A percentile compares a stretch with the other conserved stretches of the same genome.
Conservation (phyloP, 2,329 filamentous ascomycete genomes). For the Chaetomium sp. region DNA sequence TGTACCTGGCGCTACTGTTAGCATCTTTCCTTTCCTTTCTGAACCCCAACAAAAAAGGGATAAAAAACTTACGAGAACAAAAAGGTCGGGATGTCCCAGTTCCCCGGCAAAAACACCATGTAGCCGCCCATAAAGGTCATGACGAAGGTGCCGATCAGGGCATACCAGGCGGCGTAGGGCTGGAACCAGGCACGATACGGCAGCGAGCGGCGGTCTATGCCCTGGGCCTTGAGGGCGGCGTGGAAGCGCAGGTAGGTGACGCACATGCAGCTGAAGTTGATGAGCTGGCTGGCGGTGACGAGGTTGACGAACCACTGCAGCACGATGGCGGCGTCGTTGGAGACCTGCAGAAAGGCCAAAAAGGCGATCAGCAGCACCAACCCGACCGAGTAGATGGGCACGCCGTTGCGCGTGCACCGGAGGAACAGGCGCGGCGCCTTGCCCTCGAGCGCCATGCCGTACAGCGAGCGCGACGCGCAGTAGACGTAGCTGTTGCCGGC, state of each 20-base stretch:
- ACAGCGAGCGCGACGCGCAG: constrained; percentile 53
- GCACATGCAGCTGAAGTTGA: constrained; percentile 51
- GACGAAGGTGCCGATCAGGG: constrained; percentile 49
- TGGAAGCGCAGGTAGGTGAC: constrained; percentile 52
- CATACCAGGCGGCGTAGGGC: constrained; percentile 56
- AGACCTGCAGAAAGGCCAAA: constrained; percentile 45
- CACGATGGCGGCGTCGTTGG: constrained; percentile 43
- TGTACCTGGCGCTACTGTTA: constrained; percentile 34
- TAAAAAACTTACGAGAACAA: constrained; percentile 39
- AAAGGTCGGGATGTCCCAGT: constrained; percentile 39
- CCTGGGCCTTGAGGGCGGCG: constrained; percentile 56
- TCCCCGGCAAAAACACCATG: constrained; percentile 46
- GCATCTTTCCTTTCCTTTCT: not conserved
- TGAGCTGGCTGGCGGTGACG: constrained; percentile 44
- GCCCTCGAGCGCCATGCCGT: constrained; percentile 53
- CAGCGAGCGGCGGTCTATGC: constrained; percentile 44
- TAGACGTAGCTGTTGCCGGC: constrained; percentile 55
- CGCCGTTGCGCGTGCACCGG: constrained; percentile 47
- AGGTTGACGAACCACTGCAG: constrained; percentile 45
- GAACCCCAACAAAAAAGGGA: not conserved
- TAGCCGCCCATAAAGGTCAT: constrained; percentile 61
- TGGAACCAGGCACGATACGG: constrained; percentile 54
- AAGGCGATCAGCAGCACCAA: constrained; percentile 41
- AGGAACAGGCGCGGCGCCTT: constrained; percentile 49
- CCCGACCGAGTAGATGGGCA: constrained; percentile 46